Evolutionary conservation across 495 filamentous ascomycete genomes (phyloP).

Genomic region (Penicillium verhagenii): DNA sequence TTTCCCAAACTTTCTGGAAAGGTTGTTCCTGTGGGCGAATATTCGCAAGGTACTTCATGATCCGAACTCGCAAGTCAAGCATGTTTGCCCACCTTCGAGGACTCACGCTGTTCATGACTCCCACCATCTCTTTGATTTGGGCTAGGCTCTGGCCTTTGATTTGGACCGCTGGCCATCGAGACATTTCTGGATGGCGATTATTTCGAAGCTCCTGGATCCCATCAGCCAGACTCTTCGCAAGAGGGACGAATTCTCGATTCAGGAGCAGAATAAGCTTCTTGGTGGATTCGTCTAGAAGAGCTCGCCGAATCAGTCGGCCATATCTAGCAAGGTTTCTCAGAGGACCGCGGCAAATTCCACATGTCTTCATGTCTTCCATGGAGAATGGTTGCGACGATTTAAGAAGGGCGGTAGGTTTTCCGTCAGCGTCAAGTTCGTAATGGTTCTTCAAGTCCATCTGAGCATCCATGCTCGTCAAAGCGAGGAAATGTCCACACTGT

Average conservation of each 20-base stretch:
- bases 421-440: conserved; percentile 49
- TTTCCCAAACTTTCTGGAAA: background rate
- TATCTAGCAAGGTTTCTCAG: conserved; percentile 65
- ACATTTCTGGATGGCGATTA: background rate
- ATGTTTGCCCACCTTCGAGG: background rate
- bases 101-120: background rate
- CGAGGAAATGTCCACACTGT: conserved; percentile 65
- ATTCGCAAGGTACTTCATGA: background rate
- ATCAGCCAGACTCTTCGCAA: conserved; percentile 42
- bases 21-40: background rate
- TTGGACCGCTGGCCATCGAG: background rate
- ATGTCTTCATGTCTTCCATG: conserved; percentile 52
- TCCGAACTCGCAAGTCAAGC: background rate
- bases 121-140: background rate
- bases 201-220: conserved; percentile 15
- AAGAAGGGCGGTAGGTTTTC: conserved; percentile 42
- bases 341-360: conserved; percentile 62
- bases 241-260: conserved; percentile 47
- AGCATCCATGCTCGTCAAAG: conserved; percentile 59
- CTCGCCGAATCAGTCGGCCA: conserved; percentile 62
- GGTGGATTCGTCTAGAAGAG: conserved; percentile 62
- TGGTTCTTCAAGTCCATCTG: conserved; percentile 59
- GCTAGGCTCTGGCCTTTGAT: background rate
- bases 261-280: conserved; percentile 62
- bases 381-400: conserved; percentile 51